Evolutionary conservation across 108 stramenopile species (phyloP), one percentile per base, ranked within the genome.

Genomic region (Aurantiochytrium sp.): DNA sequence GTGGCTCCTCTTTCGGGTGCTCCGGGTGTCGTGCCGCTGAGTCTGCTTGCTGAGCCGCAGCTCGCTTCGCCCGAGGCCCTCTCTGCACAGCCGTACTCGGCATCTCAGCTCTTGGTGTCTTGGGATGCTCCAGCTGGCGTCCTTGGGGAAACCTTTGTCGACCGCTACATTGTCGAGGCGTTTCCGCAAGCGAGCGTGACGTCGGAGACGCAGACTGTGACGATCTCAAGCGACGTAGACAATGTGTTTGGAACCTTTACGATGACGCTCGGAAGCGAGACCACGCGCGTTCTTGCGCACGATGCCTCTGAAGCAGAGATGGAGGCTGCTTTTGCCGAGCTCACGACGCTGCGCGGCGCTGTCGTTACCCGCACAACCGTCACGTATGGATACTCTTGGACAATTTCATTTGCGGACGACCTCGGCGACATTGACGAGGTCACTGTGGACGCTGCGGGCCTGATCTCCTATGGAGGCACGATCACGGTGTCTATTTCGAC

Each of bases 241-340:
- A 4, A 83, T 28, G 16, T 83, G 2, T 53, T 47, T 28, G 90
- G 90, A 8, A 49, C 88, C 43, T 90, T 59, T 88, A 23, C 44
- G 35, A 69, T 90, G 25, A 47, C 43, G 5, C 72, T 88, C 8
- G 88, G 58, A 47, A 45, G 49, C 16, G 45, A 90, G 44, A 43
- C 5, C 0, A 88, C 90, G n/a, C 28, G 23, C 45, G 58, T 53
- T 64, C 43, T 92, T 2, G 51, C 88, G n/a, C 90, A 44, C 72
- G 87, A 72, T 47, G 89, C 92, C 45, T 47, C 88, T 25, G 89
- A 89, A 28, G 21, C 72, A 6, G 89, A 69, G 47, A 4, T 90
- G 25, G 60, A 89, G 58, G 49, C 45, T 8, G 89, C 88, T 25
- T 49, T 92, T 8, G 58, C 55, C 21, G 60, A 21, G 21, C 73